These are phyloP conservation scores for Sisymbrium altissimum DNA, from an alignment of 345 rosid species.

Conservation along the genomic window DNA sequence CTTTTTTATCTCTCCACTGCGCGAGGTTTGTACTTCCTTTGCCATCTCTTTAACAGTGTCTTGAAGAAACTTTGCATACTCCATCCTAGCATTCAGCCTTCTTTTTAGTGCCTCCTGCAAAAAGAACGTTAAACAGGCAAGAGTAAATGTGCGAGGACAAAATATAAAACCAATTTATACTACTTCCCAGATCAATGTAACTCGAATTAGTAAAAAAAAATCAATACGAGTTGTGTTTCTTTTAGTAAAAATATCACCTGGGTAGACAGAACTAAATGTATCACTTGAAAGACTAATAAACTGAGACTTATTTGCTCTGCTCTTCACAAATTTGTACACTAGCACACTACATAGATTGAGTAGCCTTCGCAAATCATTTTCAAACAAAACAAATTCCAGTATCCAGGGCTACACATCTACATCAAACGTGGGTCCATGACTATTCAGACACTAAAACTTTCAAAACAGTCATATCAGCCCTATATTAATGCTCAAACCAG, in stretches of 20 bases:
- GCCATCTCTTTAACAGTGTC: conserved; percentile 99
- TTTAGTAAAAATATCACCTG: no score
- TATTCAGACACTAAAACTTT: background rate
- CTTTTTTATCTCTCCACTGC: conserved; percentile 79
- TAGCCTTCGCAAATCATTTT: background rate
- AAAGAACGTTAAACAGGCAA: conserved; percentile 19
- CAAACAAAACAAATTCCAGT: background rate
- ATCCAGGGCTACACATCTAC: background rate
- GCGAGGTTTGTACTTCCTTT: conserved; percentile 85
- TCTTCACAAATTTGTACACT: conserved; percentile 1
- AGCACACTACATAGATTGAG: background rate
- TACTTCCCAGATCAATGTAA: background rate
- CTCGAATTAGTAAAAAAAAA: background rate
- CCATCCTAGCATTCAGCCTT: conserved; percentile 86
- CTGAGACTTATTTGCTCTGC: background rate
- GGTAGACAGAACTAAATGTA: no score
- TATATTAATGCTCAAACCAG: background rate
- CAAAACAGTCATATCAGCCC: background rate
- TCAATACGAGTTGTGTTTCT: background rate
- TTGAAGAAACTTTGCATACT: conserved; percentile 95
- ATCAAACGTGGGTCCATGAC: background rate
- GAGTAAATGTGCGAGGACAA: background rate
- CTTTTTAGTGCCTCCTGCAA: conserved; percentile 85
- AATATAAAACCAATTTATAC: background rate
- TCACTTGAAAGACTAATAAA: background rate